Conservation (phyloP, 1,284 basidiomycete species). For the Boletellus deceptivus region DNA sequence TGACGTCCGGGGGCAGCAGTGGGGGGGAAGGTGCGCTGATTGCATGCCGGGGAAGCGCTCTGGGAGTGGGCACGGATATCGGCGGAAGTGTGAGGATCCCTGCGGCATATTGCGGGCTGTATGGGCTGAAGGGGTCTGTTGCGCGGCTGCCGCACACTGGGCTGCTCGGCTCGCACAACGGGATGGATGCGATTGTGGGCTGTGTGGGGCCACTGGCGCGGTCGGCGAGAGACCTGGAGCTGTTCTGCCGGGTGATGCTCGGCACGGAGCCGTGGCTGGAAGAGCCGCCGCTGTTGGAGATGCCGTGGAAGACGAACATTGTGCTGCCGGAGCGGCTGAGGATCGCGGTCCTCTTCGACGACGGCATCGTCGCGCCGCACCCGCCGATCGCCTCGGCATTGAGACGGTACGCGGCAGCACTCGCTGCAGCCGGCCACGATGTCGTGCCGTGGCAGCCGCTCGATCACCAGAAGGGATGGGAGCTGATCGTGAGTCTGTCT, state of each 20-base stretch:
- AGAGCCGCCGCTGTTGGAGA: conserved; percentile 52
- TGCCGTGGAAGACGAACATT: conserved; percentile 50
- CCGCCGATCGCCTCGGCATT: conserved; percentile 53
- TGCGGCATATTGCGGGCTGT: conserved; percentile 47
- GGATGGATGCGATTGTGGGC: conserved; percentile 53
- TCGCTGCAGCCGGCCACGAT: conserved; percentile 53
- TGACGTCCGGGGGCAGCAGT: conserved; percentile 58
- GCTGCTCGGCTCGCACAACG: conserved; percentile 49
- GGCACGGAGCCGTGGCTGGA: conserved; percentile 51
- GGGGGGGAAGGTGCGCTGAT: conserved; percentile 64
- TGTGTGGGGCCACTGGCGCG: conserved; percentile 53
- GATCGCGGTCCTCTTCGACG: conserved; percentile 54
- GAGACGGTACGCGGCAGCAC: conserved; percentile 39
- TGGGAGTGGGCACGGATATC: conserved; percentile 63
- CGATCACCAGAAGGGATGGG: conserved; percentile 47
- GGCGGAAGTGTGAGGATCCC: conserved; percentile 44
- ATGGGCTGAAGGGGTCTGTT: conserved; percentile 54
- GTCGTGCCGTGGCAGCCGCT: conserved; percentile 49
- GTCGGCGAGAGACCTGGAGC: conserved; percentile 50
- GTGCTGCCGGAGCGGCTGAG: conserved; percentile 43
- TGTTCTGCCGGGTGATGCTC: conserved; percentile 53
- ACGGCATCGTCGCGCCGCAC: conserved; percentile 54
- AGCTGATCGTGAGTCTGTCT: conserved; percentile 41
- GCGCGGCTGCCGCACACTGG: conserved; percentile 51
- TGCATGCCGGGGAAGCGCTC: conserved; percentile 51